These are phyloP conservation scores for Candida adriatica DNA, from an alignment of 805 yeast species.

Conservation along the genomic window DNA sequence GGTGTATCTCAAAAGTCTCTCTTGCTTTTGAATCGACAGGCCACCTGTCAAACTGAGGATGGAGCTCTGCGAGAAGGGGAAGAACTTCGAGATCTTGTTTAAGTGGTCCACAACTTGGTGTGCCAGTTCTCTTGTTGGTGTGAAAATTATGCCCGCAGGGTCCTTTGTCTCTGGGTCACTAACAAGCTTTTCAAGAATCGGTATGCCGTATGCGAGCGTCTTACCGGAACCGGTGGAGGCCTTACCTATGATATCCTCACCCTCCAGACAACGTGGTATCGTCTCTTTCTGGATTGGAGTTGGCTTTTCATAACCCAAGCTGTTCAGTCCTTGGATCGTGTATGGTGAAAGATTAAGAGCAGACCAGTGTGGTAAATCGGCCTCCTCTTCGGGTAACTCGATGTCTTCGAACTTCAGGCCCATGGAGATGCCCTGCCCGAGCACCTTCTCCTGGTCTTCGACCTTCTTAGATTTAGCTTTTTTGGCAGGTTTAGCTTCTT, in stretches of 20 bases:
- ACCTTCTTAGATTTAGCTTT: conserved; percentile 11
- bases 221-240: conserved; percentile 98
- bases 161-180: conserved; percentile 24
- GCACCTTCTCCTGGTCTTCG: conserved; percentile 14
- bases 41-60: conserved; percentile 90
- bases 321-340: conserved; percentile 54
- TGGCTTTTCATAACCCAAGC: conserved; percentile 57
- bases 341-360: conserved; percentile 41
- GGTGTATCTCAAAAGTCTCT: conserved; percentile 57
- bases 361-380: conserved; percentile 58
- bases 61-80: conserved; percentile 46
- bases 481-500: conserved; percentile 20
- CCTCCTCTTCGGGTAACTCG: conserved; percentile 29
- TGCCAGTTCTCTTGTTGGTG: conserved; percentile 96
- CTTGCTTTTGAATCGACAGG: conserved; percentile 87
- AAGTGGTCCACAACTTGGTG: conserved; percentile 87
- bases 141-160: conserved; percentile 75
- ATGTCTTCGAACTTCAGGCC: conserved; percentile 26
- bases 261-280: conserved; percentile 67
- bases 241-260: conserved; percentile 84
- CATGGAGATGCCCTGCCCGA: conserved; percentile 13
- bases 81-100: conserved; percentile 42
- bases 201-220: conserved; percentile 91
- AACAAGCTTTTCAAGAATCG: conserved; percentile 67
- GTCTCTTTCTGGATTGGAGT: conserved; percentile 77